Evolutionary conservation across 306 rosid species (phyloP).

Genomic region (Canavalia gladiata): DNA sequence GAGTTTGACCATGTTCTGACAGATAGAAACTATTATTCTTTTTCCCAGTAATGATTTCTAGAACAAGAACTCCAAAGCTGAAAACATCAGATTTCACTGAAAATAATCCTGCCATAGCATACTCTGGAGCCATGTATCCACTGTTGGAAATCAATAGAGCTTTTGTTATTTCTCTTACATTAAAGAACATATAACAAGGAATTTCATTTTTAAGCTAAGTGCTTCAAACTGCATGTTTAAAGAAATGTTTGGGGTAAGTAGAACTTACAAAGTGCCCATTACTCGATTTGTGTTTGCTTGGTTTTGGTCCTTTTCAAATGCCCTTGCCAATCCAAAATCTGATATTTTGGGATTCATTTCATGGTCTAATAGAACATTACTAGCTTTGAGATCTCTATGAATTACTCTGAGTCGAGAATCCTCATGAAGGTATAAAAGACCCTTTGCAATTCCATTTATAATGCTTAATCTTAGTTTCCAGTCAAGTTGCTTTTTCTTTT

Average conservation of each 20-base stretch:
- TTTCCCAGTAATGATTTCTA: slow-evolving; percentile 51
- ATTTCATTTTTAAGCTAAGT: background rate
- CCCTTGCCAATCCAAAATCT: background rate
- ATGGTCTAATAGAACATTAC: background rate
- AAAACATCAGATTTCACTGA: too few relatives aligned
- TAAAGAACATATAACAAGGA: background rate
- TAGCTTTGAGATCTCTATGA: background rate
- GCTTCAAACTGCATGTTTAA: background rate
- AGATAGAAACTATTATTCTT: slow-evolving; percentile 38
- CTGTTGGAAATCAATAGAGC: too few relatives aligned
- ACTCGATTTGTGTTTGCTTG: background rate
- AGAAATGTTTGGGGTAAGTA: background rate
- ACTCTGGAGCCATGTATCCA: too few relatives aligned
- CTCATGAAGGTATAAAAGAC: slow-evolving; percentile 5
- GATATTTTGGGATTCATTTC: background rate
- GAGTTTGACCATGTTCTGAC: slow-evolving; percentile 40
- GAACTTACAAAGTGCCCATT: slow-evolving; percentile 5
- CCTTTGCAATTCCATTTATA: slow-evolving; percentile 6
- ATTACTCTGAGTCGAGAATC: slow-evolving; percentile 5
- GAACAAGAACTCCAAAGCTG: slow-evolving; percentile 49
- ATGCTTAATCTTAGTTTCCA: slow-evolving; percentile 10
- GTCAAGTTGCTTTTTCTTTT: background rate
- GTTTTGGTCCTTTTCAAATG: background rate
- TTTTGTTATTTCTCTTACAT: too few relatives aligned
- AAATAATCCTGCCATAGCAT: too few relatives aligned